Conservation (phyloP, 2,329 filamentous ascomycete species). For the Curvularia hawaiiensis region DNA sequence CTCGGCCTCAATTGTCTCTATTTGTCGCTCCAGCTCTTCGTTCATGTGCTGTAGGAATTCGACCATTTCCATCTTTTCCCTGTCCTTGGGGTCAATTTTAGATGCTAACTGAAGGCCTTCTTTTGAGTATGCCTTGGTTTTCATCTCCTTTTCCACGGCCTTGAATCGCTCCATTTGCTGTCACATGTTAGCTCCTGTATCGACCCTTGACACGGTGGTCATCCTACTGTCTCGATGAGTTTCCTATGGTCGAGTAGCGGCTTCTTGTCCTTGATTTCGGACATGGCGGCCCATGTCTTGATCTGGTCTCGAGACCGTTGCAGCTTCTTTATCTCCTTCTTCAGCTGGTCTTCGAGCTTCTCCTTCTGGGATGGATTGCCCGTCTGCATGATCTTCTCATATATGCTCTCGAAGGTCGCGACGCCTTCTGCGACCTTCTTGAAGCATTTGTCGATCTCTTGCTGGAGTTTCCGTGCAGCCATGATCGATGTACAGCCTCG, state of each 20-base stretch:
- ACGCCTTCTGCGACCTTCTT: conserved; percentile 97
- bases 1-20: conserved; percentile 91
- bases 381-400: conserved; percentile 95
- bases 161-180: conserved; percentile 99
- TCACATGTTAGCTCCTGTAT: conserved; percentile 44
- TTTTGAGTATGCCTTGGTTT: conserved; percentile 99
- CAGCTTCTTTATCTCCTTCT: conserved; percentile 99
- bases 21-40: conserved; percentile 90
- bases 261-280: conserved; percentile 99
- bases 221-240: conserved; percentile 90
- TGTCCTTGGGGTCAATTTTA: conserved; percentile 96
- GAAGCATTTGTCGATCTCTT: conserved; percentile 99
- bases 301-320: conserved; percentile 97
- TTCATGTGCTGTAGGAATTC: conserved; percentile 88
- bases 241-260: conserved; percentile 92
- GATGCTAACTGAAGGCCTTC: conserved; percentile 90
- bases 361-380: conserved; percentile 95
- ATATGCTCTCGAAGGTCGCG: conserved; percentile 88
- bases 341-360: conserved; percentile 96
- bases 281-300: conserved; percentile 98
- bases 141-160: conserved; percentile 99
- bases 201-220: conserved; percentile 8
- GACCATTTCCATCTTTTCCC: conserved; percentile 86
- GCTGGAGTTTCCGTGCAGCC: conserved; percentile 94
- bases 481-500: conserved; percentile 62